Evolutionary conservation across 2,329 filamentous ascomycete species (phyloP).

Genomic region (Aspergillus pseudoglaucus): DNA sequence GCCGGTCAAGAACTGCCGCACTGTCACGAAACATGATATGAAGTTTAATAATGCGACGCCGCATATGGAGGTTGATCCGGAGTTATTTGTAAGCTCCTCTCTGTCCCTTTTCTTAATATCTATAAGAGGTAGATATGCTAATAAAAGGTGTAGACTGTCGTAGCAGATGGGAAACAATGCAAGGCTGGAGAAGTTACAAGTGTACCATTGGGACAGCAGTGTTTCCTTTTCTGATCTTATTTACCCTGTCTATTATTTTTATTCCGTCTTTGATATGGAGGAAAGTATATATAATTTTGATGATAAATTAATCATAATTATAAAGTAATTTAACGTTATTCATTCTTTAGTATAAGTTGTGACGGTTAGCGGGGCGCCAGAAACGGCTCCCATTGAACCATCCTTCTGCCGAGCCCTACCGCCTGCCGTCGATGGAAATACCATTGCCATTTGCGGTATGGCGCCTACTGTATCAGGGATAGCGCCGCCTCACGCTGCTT

Average conservation of each 20-base stretch:
- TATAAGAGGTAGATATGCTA: not conserved
- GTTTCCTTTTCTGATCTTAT: slow-evolving; percentile 60
- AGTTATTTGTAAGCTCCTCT: slow-evolving; percentile 59
- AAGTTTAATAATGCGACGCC: slow-evolving; percentile 74
- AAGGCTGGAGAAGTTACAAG: slow-evolving; percentile 60
- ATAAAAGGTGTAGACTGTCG: slow-evolving; percentile 50
- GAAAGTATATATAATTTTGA: not conserved
- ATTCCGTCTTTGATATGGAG: not conserved
- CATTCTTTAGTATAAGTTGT: too few species aligned
- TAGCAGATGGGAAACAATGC: slow-evolving; percentile 69
- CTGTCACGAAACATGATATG: slow-evolving; percentile 74
- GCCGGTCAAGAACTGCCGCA: slow-evolving; percentile 65
- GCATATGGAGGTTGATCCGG: slow-evolving; percentile 78
- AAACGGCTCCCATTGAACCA: too few species aligned
- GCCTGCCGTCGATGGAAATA: too few species aligned
- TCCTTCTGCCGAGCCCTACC: too few species aligned
- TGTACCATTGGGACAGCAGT: slow-evolving; percentile 67
- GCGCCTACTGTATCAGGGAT: too few species aligned
- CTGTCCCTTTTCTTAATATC: not conserved
- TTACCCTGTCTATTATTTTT: not conserved
- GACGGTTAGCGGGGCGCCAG: too few species aligned
- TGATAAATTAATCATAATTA: too few species aligned
- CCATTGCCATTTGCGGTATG: too few species aligned
- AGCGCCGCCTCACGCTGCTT: too few species aligned
- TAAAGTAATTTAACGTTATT: too few species aligned